Conservation (phyloP, 2,329 filamentous ascomycete species). For the Dichotomopilus funicola region DNA sequence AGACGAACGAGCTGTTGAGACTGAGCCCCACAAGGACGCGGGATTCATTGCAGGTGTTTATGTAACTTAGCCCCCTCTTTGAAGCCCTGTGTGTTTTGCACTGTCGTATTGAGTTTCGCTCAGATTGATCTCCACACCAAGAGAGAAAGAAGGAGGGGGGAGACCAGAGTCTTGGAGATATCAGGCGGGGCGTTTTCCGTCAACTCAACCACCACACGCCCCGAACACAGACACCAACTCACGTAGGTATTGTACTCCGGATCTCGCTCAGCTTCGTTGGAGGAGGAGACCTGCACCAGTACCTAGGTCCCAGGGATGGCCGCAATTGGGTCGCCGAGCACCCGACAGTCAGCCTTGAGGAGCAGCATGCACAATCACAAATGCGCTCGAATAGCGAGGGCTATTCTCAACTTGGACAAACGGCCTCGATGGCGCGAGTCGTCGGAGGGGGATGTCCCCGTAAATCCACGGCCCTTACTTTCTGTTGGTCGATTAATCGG, state of each 20-base stretch:
- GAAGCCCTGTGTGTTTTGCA: not conserved
- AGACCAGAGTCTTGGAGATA: too few species aligned
- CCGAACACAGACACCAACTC: too few species aligned
- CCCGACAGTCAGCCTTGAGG: not conserved
- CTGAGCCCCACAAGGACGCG: slow-evolving; percentile 2
- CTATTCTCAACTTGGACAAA: not conserved
- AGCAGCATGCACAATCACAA: not conserved
- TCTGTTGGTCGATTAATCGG: not conserved
- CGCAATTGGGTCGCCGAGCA: slow-evolving; percentile 6
- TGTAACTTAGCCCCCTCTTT: too few species aligned
- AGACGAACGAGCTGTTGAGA: not conserved
- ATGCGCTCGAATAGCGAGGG: not conserved
- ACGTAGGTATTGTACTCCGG: too few species aligned
- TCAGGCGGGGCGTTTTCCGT: too few species aligned
- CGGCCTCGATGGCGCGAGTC: not conserved
- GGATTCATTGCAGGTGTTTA: not conserved
- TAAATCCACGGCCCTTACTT: not conserved
- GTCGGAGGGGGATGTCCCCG: not conserved
- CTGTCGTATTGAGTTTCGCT: not conserved
- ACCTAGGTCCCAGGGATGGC: slow-evolving; percentile 2
- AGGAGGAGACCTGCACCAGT: not conserved
- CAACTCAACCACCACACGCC: too few species aligned
- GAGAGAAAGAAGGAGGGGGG: too few species aligned
- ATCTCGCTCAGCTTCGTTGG: too few species aligned
- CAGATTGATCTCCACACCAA: too few species aligned